A percentile compares a stretch with the other conserved stretches of the same genome.
phyloP scores from a whole-genome alignment of 2,329 filamentous ascomycete species.

The Penicillium hordei region DNA sequence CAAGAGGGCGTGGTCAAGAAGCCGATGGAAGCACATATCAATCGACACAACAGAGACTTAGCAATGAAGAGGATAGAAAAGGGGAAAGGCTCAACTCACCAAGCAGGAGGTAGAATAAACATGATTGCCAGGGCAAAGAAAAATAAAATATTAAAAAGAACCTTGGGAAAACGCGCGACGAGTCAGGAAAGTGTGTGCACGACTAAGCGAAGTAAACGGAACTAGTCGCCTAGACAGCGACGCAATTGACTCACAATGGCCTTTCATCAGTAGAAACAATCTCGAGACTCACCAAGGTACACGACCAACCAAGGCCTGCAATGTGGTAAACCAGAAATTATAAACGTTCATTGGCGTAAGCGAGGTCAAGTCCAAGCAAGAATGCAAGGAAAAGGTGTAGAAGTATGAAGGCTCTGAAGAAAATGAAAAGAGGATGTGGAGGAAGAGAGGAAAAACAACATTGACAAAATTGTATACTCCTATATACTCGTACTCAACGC shows the following conservation, averaged over 20 bases:
- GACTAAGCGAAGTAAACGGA: not conserved
- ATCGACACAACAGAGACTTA: accelerated
- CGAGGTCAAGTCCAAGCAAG: not conserved
- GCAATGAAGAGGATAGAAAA: too few relatives aligned
- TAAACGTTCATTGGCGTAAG: not conserved
- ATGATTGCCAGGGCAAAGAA: not conserved
- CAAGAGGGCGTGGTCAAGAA: not conserved
- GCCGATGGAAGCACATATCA: not conserved
- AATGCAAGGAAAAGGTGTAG: not conserved
- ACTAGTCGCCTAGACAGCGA: not conserved
- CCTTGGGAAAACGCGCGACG: too few relatives aligned
- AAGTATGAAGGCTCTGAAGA: not conserved
- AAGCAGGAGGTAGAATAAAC: too few relatives aligned
- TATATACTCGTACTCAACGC: not conserved
- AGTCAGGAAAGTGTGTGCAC: not conserved
- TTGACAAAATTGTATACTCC: not conserved
- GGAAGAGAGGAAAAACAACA: not conserved
- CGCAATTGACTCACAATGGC: not conserved
- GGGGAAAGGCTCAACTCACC: not conserved
- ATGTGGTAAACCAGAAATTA: not conserved
- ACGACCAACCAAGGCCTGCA: not conserved
- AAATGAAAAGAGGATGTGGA: not conserved
- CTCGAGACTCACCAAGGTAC: not conserved
- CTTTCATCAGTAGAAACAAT: not conserved
- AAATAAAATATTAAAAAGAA: too few relatives aligned